A percentile compares a stretch with the other conserved stretches of the same genome.
Conservation (phyloP, 2,329 filamentous ascomycete genomes). For the Aspergillus puulaauensis region DNA sequence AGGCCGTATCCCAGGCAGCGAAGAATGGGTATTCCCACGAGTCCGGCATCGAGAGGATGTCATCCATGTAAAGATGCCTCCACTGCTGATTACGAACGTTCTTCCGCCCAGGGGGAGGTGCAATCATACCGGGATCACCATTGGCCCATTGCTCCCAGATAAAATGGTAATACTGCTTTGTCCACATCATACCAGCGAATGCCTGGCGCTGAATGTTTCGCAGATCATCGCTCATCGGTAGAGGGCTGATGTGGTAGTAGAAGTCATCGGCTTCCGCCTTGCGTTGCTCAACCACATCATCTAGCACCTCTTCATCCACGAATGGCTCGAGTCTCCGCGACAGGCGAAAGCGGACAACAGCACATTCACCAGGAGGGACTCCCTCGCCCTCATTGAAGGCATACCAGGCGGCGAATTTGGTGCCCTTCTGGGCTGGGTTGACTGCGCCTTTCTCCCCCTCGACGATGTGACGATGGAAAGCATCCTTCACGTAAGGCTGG, state of each 20-base stretch:
- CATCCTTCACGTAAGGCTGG: slow-evolving; percentile 87
- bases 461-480: slow-evolving; percentile 86
- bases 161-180: slow-evolving; percentile 94
- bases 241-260: slow-evolving; percentile 86
- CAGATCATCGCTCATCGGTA: slow-evolving; percentile 90
- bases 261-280: slow-evolving; percentile 93
- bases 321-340: slow-evolving; percentile 74
- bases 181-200: slow-evolving; percentile 97
- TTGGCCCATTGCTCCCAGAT: slow-evolving; percentile 98
- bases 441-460: slow-evolving; percentile 75
- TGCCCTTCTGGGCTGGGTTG: slow-evolving; percentile 77
- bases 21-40: slow-evolving; percentile 99
- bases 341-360: slow-evolving; percentile 88
- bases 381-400: slow-evolving; percentile 86
- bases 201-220: slow-evolving; percentile 94
- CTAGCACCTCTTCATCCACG: slow-evolving; percentile 88
- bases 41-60: slow-evolving; percentile 95
- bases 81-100: slow-evolving; percentile 81
- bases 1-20: slow-evolving; percentile 94
- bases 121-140: slow-evolving; percentile 83
- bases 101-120: slow-evolving; percentile 78
- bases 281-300: slow-evolving; percentile 83
- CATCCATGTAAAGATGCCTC: slow-evolving; percentile 93
- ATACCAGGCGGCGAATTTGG: slow-evolving; percentile 90
- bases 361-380: slow-evolving; percentile 86